These are phyloP conservation scores for Hypoxylon cercidicola DNA, from an alignment of 495 filamentous ascomycete genomes.

Conservation along the genomic window DNA sequence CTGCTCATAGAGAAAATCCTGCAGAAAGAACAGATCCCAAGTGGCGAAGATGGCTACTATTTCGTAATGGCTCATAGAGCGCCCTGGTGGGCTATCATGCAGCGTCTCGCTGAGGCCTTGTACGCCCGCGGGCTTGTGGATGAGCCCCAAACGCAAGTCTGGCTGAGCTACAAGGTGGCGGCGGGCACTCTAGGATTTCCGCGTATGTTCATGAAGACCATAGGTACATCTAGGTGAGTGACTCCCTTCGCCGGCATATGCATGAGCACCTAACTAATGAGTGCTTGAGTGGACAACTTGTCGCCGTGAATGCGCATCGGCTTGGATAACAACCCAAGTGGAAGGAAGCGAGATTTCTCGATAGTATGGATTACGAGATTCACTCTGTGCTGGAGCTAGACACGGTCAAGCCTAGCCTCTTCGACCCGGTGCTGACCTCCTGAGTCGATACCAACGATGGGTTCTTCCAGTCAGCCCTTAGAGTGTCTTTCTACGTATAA, in stretches of 20 bases:
- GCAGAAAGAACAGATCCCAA: conserved; percentile 48
- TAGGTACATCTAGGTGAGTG: conserved; percentile 45
- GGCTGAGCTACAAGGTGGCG: conserved; percentile 50
- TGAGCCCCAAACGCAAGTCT: conserved; percentile 44
- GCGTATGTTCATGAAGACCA: conserved; percentile 38
- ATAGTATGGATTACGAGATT: conserved; percentile 52
- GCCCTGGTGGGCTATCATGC: conserved; percentile 49
- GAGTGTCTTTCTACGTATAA: too few species aligned
- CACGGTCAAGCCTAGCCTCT: conserved; percentile 46
- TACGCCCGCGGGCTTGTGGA: conserved; percentile 50
- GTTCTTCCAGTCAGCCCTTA: too few species aligned
- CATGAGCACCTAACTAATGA: conserved; percentile 15
- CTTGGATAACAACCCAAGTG: conserved; percentile 53
- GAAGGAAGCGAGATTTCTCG: conserved; percentile 48
- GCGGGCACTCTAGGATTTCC: conserved; percentile 46
- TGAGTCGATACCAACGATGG: not conserved
- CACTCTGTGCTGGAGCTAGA: conserved; percentile 47
- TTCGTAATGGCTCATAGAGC: conserved; percentile 49
- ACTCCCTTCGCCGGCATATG: conserved; percentile 7
- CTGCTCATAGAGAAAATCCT: conserved; percentile 48
- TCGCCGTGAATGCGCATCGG: conserved; percentile 44
- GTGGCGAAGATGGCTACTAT: conserved; percentile 51
- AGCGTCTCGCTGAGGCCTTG: conserved; percentile 46
- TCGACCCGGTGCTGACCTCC: conserved; percentile 10
- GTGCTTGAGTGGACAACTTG: conserved; percentile 46